Base-by-base conservation (phyloP, 2,329 filamentous ascomycete species). In the Fusarium lateritium region DNA sequence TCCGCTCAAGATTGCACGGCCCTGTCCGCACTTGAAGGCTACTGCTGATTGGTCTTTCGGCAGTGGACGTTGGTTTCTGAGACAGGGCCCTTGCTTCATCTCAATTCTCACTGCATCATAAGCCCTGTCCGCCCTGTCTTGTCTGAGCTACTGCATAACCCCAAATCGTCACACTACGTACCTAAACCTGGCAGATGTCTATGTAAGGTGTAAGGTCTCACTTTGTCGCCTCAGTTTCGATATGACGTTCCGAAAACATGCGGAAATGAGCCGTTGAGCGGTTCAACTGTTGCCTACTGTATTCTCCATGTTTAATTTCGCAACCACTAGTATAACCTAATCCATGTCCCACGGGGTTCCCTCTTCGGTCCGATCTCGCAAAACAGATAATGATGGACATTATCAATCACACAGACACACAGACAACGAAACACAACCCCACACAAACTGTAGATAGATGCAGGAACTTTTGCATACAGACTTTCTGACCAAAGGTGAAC, bases 361-460 rank as follows among this genome's bases (percentile, higher is more conserved):
- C 36, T 67, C 56, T 59, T 69, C 66, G 66, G 66, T 63, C 66
- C 66, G 66, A 69, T 68, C 55, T 66, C 50, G 56, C 36, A 49
- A 50, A 19, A 24, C 40, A 68, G 61, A 68, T 69, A 59, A 53
- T 38, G 54, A 68, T 66, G 47, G 55, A 40, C 65, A 55, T 66
- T 34, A 44, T 42, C 40, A 60, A 68, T 57, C 46, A 52, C 52
- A 67, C 63, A 50, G 56, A 43, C 44, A 28, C 56, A 40, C 56
- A 47, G 45, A 45, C 24, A 26, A 43, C 39, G 24, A 57, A 47
- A 39, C 50, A 65, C 54, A 51, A 67, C 31, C 42, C 45, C 56
- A 57, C 46, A 65, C 54, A 65, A 61, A 62, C 56, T 47, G 31
- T 50, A 33, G 14, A 43, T 24, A 22, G 31, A 21, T 36, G 11